Evolutionary conservation across 305 asterid species (phyloP).

Genomic region (Fraxinus albicans): DNA sequence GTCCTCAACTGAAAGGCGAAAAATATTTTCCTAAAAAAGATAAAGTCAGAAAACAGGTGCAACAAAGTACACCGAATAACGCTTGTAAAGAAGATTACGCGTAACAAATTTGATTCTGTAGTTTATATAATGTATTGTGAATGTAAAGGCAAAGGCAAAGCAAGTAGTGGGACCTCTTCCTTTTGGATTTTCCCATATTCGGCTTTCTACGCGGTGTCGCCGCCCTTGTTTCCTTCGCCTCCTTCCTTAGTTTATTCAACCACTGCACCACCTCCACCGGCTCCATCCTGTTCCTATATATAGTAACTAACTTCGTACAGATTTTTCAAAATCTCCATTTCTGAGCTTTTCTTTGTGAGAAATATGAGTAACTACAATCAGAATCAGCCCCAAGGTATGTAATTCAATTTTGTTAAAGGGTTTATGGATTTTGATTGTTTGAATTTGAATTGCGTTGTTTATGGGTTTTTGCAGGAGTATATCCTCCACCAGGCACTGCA

Average conservation of each 20-base stretch:
- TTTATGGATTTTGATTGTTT: not conserved
- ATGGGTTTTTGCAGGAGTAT: conserved; percentile 21
- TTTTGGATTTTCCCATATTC: conserved; percentile 17
- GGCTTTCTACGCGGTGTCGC: conserved; percentile 42
- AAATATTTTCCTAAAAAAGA: not conserved
- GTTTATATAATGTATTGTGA: not conserved
- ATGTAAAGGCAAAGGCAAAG: not conserved
- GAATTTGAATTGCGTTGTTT: not conserved
- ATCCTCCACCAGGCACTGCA: conserved; percentile 36
- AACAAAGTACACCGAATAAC: not conserved
- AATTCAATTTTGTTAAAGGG: not conserved
- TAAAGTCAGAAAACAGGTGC: not conserved
- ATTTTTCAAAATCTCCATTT: not conserved
- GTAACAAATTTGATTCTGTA: conserved; percentile 22
- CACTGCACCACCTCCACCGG: not conserved
- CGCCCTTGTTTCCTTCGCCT: conserved; percentile 29
- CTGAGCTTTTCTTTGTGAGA: conserved; percentile 12
- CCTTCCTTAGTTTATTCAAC: conserved; percentile 17
- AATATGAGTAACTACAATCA: conserved; percentile 39
- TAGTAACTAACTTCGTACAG: not conserved
- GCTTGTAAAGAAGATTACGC: conserved; percentile 23
- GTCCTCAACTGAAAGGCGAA: not conserved
- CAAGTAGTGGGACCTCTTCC: not conserved
- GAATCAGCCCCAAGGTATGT: conserved; percentile 32
- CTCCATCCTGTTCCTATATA: conserved; percentile 12